phyloP scores from a whole-genome alignment of 805 yeast species.

The Saccharomycopsis capsularis region DNA sequence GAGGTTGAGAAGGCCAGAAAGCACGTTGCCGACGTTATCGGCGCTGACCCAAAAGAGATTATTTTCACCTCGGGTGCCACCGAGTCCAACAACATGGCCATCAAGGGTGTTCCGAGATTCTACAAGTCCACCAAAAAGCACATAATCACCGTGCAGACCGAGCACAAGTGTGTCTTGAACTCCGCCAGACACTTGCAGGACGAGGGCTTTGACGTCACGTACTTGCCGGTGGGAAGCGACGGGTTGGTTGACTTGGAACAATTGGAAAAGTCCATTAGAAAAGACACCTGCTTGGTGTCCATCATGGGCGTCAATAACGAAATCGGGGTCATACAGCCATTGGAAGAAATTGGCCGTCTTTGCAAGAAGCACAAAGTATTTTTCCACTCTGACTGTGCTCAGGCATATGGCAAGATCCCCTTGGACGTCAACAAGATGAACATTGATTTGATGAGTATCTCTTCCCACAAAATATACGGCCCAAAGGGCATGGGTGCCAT shows the following conservation, averaged over 20 bases:
- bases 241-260: conserved; percentile 77
- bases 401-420: conserved; percentile 91
- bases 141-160: conserved; percentile 93
- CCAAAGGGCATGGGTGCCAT: conserved; percentile 98
- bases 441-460: conserved; percentile 86
- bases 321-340: conserved; percentile 95
- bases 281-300: conserved; percentile 85
- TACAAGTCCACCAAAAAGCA: conserved; percentile 86
- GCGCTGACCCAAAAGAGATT: conserved; percentile 95
- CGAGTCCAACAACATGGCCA: conserved; percentile 89
- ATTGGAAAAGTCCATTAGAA: conserved; percentile 75
- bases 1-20: conserved; percentile 84
- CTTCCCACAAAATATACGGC: conserved; percentile 95
- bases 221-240: conserved; percentile 72
- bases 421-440: conserved; percentile 90
- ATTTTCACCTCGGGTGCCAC: conserved; percentile 98
- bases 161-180: conserved; percentile 98
- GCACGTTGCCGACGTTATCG: conserved; percentile 74
- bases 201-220: conserved; percentile 95
- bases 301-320: conserved; percentile 98
- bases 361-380: conserved; percentile 85
- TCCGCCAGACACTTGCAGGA: conserved; percentile 92
- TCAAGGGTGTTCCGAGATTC: conserved; percentile 94
- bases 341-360: conserved; percentile 84
- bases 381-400: conserved; percentile 97